These are phyloP conservation scores for Leucosporidium yakuticum DNA, from an alignment of 768 basidiomycete species.

Conservation along the genomic window DNA sequence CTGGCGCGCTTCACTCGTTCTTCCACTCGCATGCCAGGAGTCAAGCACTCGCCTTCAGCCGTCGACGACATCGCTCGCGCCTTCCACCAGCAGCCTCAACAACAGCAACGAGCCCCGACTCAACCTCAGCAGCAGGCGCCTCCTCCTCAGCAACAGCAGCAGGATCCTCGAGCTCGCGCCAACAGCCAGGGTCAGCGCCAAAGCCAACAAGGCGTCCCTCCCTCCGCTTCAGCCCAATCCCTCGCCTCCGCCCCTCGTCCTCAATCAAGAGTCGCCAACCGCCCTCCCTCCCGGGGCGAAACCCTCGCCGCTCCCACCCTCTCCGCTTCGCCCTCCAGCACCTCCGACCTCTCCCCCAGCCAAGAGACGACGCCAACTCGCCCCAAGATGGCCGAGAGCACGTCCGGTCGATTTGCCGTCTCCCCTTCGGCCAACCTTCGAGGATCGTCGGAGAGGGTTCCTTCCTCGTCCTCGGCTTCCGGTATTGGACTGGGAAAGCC, in stretches of 20 bases:
- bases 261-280: no score
- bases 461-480: neutral
- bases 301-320: neutral
- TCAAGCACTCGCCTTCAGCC: constrained; percentile 24
- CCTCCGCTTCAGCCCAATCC: neutral
- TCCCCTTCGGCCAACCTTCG: constrained; percentile 16
- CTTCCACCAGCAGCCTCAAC: constrained; percentile 15
- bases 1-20: constrained; percentile 36
- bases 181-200: neutral
- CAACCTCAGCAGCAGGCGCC: neutral
- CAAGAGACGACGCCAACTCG: neutral
- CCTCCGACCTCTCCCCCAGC: no score
- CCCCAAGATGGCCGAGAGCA: neutral
- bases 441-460: neutral
- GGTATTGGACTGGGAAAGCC: neutral
- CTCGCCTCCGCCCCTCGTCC: neutral
- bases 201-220: neutral
- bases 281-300: no score
- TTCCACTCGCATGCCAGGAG: constrained; percentile 27
- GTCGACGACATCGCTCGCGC: constrained; percentile 26
- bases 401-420: constrained; percentile 10
- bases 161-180: neutral
- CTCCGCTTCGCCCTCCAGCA: neutral
- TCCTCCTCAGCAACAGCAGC: neutral
- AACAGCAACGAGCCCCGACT: no score